A percentile compares a stretch with the other conserved stretches of the same genome.
These are phyloP conservation scores for Batkoa obscura DNA, from an alignment of 371 early-diverging fungal genomes.

Conservation along the genomic window DNA sequence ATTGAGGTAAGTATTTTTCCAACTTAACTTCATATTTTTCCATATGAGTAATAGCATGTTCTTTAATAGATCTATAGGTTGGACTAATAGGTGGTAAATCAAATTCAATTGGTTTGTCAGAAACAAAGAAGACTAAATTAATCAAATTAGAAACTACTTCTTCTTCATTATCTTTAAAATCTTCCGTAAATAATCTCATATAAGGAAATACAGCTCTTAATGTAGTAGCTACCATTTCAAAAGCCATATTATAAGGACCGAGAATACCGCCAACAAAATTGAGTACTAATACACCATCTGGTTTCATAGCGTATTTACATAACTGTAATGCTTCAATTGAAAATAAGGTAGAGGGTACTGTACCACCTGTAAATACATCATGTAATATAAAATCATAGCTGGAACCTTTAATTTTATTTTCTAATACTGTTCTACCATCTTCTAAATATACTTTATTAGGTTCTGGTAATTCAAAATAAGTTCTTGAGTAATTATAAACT, in stretches of 20 bases:
- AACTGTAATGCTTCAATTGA: slow-evolving; percentile 36
- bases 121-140: slow-evolving; percentile 40
- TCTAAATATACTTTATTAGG: slow-evolving; percentile 26
- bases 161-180: not conserved
- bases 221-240: slow-evolving; percentile 25
- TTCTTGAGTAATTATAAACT: slow-evolving; percentile 36
- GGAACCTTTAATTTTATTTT: slow-evolving; percentile 3
- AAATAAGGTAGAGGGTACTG: slow-evolving; percentile 41
- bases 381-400: slow-evolving; percentile 63
- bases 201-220: slow-evolving; percentile 28
- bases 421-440: slow-evolving; percentile 26
- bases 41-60: slow-evolving; percentile 7
- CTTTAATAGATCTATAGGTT: slow-evolving; percentile 14
- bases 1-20: slow-evolving; percentile 8
- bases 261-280: slow-evolving; percentile 37
- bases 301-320: slow-evolving; percentile 35
- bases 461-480: slow-evolving; percentile 36
- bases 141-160: not conserved
- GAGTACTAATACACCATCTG: slow-evolving; percentile 55
- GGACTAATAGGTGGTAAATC: slow-evolving; percentile 12
- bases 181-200: slow-evolving; percentile 32
- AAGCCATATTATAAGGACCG: slow-evolving; percentile 16
- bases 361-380: slow-evolving; percentile 74
- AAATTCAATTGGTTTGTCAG: slow-evolving; percentile 24
- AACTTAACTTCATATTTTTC: slow-evolving; percentile 11